phyloP scores from a whole-genome alignment of 805 yeast species.

The Sugiyamaella chiloensis region DNA sequence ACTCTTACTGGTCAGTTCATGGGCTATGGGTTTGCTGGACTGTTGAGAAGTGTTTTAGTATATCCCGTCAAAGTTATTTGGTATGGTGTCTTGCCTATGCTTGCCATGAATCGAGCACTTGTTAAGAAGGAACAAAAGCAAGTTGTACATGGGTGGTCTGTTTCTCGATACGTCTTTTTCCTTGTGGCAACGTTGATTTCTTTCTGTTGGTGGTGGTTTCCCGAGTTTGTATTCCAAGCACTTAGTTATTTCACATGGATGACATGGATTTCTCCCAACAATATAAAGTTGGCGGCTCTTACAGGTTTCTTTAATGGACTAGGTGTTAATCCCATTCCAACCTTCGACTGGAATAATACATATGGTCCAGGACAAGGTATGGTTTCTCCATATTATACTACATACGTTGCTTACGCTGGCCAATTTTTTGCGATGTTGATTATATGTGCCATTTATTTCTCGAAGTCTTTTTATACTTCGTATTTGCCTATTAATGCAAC shows the following conservation, averaged over 20 bases:
- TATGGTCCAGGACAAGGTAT: conserved; percentile 42
- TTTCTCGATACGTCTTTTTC: conserved; percentile 48
- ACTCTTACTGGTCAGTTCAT: conserved; percentile 48
- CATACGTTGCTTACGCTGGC: conserved; percentile 39
- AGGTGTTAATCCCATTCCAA: conserved; percentile 46
- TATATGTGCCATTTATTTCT: conserved; percentile 38
- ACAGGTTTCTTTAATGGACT: conserved; percentile 50
- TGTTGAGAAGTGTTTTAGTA: conserved; percentile 48
- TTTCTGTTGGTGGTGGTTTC: conserved; percentile 55
- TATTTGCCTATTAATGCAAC: conserved; percentile 60
- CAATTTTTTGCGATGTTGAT: conserved; percentile 42
- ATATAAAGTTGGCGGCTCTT: conserved; percentile 47
- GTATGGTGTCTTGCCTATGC: conserved; percentile 56
- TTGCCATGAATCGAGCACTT: conserved; percentile 52
- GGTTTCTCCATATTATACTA: conserved; percentile 45
- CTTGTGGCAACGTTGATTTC: conserved; percentile 35
- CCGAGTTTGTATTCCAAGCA: conserved; percentile 56
- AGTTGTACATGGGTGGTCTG: conserved; percentile 49
- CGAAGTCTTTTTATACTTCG: no score
- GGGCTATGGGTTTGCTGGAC: conserved; percentile 54
- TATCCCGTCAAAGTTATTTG: conserved; percentile 45
- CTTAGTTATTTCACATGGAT: conserved; percentile 57
- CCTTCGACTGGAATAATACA: no score
- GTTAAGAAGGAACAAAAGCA: conserved; percentile 30
- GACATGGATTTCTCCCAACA: conserved; percentile 56